A percentile compares a stretch with the other conserved stretches of the same genome.
Evolutionary conservation across 371 early-diverging fungal species (phyloP).

Genomic region (Lichtheimia corymbifera): DNA sequence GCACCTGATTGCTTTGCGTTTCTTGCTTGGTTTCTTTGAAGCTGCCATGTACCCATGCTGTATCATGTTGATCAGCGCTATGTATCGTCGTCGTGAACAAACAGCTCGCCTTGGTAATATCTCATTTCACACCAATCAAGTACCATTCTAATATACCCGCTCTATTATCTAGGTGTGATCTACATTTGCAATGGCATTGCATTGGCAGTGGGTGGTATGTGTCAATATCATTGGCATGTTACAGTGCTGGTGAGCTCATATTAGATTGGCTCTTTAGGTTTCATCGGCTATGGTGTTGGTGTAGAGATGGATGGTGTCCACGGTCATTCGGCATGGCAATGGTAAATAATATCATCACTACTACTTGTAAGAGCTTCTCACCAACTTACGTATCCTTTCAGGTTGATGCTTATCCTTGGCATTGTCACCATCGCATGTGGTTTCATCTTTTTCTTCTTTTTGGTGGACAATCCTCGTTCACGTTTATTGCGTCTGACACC

Average conservation of each 20-base stretch:
- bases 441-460: constrained; percentile 20
- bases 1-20: constrained; percentile 27
- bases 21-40: constrained; percentile 25
- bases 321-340: constrained; percentile 49
- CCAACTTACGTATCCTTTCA: not conserved
- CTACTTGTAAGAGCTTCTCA: not conserved
- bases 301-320: constrained; percentile 45
- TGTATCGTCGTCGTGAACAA: constrained; percentile 25
- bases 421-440: constrained; percentile 20
- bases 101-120: constrained; percentile 11
- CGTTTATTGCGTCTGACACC: constrained; percentile 16
- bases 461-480: constrained; percentile 26
- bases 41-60: constrained; percentile 20
- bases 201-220: constrained; percentile 48
- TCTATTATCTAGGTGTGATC: constrained; percentile 17
- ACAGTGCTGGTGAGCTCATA: too few species aligned
- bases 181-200: constrained; percentile 32
- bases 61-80: constrained; percentile 16
- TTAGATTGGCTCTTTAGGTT: not conserved
- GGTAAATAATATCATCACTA: constrained; percentile 16
- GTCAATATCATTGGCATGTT: too few species aligned
- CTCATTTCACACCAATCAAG: not conserved
- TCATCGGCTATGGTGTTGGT: constrained; percentile 52
- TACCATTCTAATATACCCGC: not conserved
- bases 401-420: constrained; percentile 36